phyloP scores from a whole-genome alignment of 257 asterid genomes.

The Anisodus acutangulus region DNA sequence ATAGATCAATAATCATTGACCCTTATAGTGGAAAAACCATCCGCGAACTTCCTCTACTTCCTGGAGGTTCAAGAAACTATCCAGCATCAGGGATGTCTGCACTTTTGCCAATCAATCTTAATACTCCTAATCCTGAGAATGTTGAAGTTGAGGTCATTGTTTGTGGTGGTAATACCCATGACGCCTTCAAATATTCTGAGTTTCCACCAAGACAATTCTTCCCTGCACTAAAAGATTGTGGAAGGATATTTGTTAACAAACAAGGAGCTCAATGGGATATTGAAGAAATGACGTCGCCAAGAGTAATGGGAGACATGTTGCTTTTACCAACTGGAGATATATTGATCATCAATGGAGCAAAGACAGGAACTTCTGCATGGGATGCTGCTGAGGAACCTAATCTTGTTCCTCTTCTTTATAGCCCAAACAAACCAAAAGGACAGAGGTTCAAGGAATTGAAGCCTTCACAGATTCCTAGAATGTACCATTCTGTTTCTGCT shows the following conservation, averaged over 20 bases:
- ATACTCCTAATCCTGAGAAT: neutral
- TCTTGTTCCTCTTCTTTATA: slow-evolving; percentile 60
- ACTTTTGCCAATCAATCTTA: slow-evolving; percentile 70
- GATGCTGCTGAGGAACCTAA: slow-evolving; percentile 66
- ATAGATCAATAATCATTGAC: slow-evolving; percentile 63
- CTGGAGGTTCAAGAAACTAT: slow-evolving; percentile 76
- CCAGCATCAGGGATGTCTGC: slow-evolving; percentile 83
- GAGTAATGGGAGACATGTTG: slow-evolving; percentile 86
- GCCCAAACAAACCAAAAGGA: slow-evolving; percentile 51
- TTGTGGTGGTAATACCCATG: slow-evolving; percentile 75
- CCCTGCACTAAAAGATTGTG: slow-evolving; percentile 69
- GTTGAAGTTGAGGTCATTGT: slow-evolving; percentile 56
- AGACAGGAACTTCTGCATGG: slow-evolving; percentile 83
- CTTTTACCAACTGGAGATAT: slow-evolving; percentile 78
- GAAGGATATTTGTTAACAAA: slow-evolving; percentile 47
- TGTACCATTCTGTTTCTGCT: slow-evolving; percentile 75
- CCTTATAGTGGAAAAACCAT: slow-evolving; percentile 62
- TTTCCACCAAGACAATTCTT: slow-evolving; percentile 49
- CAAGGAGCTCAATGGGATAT: slow-evolving; percentile 57
- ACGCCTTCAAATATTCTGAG: slow-evolving; percentile 55
- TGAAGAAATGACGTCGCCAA: slow-evolving; percentile 74
- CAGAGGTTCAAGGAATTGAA: slow-evolving; percentile 52
- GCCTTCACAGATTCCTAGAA: slow-evolving; percentile 61
- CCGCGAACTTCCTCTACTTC: slow-evolving; percentile 59
- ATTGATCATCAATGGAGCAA: slow-evolving; percentile 66